These are phyloP conservation scores for Pseudozyma sp. DNA, from an alignment of 1,284 basidiomycete genomes.

Conservation along the genomic window DNA sequence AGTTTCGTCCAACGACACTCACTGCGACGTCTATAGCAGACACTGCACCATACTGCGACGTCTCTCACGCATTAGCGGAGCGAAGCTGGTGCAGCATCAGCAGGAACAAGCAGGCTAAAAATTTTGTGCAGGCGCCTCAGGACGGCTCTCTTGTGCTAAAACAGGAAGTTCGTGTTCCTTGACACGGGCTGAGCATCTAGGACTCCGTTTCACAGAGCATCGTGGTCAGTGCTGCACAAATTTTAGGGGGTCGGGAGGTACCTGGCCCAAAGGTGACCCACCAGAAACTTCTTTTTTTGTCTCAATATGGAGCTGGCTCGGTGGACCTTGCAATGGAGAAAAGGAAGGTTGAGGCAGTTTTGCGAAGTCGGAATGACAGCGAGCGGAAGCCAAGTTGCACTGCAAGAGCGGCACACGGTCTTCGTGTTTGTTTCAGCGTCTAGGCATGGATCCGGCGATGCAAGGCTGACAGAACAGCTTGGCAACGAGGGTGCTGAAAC, in stretches of 20 bases:
- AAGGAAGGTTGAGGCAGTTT: background rate
- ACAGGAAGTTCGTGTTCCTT: background rate
- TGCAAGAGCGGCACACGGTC: background rate
- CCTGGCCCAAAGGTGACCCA: background rate
- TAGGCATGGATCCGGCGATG: background rate
- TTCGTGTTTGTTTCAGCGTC: background rate
- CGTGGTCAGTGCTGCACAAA: background rate
- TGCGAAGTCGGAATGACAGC: constrained; percentile 1
- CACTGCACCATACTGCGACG: too few relatives aligned
- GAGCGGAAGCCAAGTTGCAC: background rate
- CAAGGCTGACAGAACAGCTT: constrained; percentile 4
- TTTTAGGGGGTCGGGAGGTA: constrained; percentile 1
- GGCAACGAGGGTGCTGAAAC: constrained; percentile 20
- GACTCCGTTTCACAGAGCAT: background rate
- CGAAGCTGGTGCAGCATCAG: background rate
- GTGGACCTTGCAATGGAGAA: background rate
- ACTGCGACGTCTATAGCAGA: background rate
- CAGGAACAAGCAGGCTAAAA: background rate
- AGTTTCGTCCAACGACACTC: background rate
- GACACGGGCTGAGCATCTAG: background rate
- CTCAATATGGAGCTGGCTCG: constrained; percentile 1
- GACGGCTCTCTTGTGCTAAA: background rate
- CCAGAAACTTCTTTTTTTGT: background rate
- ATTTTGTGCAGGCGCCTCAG: background rate
- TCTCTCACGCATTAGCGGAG: too few relatives aligned